Evolutionary conservation across 129 eudicot genomes (phyloP), one percentile per base, ranked within the genome.

Genomic region (Centaurea solstitialis): DNA sequence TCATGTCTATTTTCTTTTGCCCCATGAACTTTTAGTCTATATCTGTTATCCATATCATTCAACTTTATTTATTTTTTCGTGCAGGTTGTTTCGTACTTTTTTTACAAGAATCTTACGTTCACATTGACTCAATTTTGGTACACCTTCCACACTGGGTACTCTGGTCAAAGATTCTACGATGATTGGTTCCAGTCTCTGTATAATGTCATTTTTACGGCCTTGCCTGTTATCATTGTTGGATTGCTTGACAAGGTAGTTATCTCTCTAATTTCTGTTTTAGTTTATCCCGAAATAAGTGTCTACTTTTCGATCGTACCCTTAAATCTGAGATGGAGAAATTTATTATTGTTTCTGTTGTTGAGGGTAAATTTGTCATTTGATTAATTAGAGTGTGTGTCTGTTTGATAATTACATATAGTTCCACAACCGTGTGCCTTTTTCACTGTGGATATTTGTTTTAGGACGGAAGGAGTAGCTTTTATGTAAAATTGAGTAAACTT

Each of bases 151-250:
- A 93, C 97, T 80, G 99, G 99, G 50, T 95, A 83, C 85, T 95
- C 99, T 70, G 99, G 99, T 81, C 99, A 95, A 81, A 87, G 99
- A 86, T 92, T 90, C 57, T 95, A 95, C 50, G 99, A 95, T 53
- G 99, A 95, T 77, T 95, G 99, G 99, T 95, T 89, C 86, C 99
- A 95, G 86, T 91, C 99, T 75, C 88, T 95, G 70, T 95, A 92
- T 81, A 95, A 95, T 83, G 99, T 95, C 78, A 81, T 95, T 38
- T 95, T 95, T 81, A 95, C 99, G 21, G 93, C 99, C 62, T 84
- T 95, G 68, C 99, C 99, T 75, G 99, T 95, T 67, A 91, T 95
- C 72, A 84, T 89, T 76, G 81, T 93, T 74, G 99, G 99, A 82
- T 91, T 95, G 67, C 92, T 95, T 73, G 99, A 95, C 78, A 95